Conservation (phyloP, 106 monocot species). For the Dendrobium catenatum region DNA sequence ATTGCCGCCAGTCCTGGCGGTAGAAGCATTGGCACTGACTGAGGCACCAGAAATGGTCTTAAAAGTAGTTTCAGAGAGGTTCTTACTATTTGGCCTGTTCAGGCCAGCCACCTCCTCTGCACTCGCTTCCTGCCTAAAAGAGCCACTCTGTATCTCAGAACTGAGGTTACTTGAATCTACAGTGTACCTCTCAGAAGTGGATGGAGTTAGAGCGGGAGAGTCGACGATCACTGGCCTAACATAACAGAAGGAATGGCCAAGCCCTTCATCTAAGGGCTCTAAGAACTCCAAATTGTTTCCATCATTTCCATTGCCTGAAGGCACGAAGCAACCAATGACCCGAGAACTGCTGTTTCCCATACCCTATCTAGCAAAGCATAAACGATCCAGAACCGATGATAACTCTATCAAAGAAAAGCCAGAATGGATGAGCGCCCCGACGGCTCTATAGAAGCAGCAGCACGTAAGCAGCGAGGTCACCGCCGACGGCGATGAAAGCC, state of each 20-base stretch:
- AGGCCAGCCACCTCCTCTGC: constrained; percentile 30
- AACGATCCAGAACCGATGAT: neutral
- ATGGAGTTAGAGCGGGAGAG: constrained; percentile 83
- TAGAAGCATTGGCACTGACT: constrained; percentile 87
- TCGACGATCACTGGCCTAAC: constrained; percentile 71
- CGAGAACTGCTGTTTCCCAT: constrained; percentile 98
- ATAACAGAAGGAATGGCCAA: constrained; percentile 99
- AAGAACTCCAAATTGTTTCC: constrained; percentile 77
- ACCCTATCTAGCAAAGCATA: neutral
- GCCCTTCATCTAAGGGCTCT: constrained; percentile 88
- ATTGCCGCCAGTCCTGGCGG: constrained; percentile 58
- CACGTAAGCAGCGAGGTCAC: constrained; percentile 20
- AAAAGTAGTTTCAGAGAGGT: constrained; percentile 67
- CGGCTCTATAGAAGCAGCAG: neutral
- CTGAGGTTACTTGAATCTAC: constrained; percentile 75
- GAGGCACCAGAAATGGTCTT: constrained; percentile 95
- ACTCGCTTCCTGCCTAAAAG: constrained; percentile 64
- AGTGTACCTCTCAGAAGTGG: constrained; percentile 86
- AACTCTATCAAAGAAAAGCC: neutral
- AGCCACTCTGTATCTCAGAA: constrained; percentile 69
- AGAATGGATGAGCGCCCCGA: neutral
- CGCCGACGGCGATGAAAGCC: constrained; percentile 1
- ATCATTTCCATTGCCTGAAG: constrained; percentile 45
- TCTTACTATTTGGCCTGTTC: constrained; percentile 32
- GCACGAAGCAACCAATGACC: constrained; percentile 82